Conservation (phyloP, 1,139 yeast species). For the Nakaseomyces sp. region DNA sequence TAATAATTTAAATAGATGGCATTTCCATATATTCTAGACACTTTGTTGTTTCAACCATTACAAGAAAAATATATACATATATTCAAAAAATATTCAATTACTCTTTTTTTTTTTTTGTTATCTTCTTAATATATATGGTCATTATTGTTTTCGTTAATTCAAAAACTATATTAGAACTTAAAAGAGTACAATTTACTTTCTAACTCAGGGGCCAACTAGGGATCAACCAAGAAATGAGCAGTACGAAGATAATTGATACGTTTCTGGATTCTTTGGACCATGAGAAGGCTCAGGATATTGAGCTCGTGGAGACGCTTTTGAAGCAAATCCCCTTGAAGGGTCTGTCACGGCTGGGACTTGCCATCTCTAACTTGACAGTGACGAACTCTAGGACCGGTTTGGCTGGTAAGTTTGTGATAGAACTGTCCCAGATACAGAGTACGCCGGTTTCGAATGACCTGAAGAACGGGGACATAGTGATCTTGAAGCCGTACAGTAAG, state of each 20-base stretch:
- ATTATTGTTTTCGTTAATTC: too few species aligned
- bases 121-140: too few species aligned
- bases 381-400: slow-evolving; percentile 63
- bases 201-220: too few species aligned
- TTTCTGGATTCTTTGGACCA: slow-evolving; percentile 41
- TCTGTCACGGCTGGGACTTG: slow-evolving; percentile 56
- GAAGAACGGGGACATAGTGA: slow-evolving; percentile 4
- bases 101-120: too few species aligned
- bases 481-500: neutral
- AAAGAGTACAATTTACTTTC: too few species aligned
- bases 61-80: neutral
- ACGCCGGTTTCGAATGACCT: slow-evolving; percentile 1
- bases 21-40: too few species aligned
- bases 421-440: slow-evolving; percentile 24
- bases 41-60: too few species aligned
- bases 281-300: slow-evolving; percentile 54
- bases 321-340: slow-evolving; percentile 1
- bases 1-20: too few species aligned
- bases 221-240: slow-evolving; percentile 2
- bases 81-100: too few species aligned
- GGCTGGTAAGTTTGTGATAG: slow-evolving; percentile 66
- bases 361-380: slow-evolving; percentile 56
- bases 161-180: too few species aligned
- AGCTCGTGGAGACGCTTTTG: slow-evolving; percentile 41
- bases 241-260: neutral